Evolutionary conservation across 2,329 filamentous ascomycete species (phyloP).

Genomic region (Dothistroma pini): DNA sequence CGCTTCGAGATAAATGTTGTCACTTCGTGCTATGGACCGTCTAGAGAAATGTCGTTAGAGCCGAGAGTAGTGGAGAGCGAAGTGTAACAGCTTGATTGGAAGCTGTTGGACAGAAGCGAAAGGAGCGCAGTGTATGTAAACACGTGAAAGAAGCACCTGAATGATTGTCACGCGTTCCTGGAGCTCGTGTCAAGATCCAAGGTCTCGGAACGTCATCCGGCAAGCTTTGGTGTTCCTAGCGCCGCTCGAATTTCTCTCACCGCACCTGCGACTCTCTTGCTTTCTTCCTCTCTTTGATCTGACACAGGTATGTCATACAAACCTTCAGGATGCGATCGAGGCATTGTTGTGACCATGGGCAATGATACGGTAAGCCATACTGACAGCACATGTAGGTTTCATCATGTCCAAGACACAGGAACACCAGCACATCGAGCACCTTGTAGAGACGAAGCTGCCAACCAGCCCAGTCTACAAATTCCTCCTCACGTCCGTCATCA

Average conservation of each 20-base stretch:
- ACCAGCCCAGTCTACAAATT: constrained; percentile 48
- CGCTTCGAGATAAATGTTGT: neutral
- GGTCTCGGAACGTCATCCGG: neutral
- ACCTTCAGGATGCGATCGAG: neutral
- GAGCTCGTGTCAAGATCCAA: neutral
- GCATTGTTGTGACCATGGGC: neutral
- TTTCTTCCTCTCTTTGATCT: neutral
- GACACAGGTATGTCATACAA: neutral
- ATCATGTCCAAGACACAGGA: constrained; percentile 35
- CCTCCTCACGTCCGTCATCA: constrained; percentile 41
- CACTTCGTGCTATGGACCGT: neutral
- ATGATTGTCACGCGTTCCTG: neutral
- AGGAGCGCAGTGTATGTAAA: neutral
- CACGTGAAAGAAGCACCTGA: neutral
- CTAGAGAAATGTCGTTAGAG: neutral
- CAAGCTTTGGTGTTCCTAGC: neutral
- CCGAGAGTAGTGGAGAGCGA: neutral
- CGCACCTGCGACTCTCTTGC: neutral
- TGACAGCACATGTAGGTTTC: constrained; percentile 7
- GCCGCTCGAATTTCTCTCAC: neutral
- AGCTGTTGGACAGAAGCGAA: neutral
- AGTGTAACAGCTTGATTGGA: neutral
- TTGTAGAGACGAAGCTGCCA: constrained; percentile 41
- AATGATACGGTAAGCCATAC: neutral
- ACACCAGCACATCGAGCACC: constrained; percentile 44